A percentile compares a stretch with the other conserved stretches of the same genome.
These are phyloP conservation scores for Diplodia seriata DNA, from an alignment of 2,329 filamentous ascomycete species.

Conservation along the genomic window DNA sequence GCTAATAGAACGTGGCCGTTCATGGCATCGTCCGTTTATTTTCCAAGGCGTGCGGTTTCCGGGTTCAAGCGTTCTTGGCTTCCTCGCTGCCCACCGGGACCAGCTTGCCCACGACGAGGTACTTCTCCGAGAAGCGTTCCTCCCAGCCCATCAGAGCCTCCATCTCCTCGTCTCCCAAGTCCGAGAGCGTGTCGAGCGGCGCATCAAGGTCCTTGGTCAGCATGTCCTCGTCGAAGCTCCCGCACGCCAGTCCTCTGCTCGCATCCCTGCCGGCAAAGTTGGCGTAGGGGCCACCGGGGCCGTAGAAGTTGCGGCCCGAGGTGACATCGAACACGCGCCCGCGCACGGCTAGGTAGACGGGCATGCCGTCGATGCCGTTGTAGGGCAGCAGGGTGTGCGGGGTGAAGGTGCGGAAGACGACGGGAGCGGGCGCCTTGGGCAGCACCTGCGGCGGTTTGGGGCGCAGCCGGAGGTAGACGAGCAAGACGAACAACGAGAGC, in stretches of 20 bases:
- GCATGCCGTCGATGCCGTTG: conserved; percentile 75
- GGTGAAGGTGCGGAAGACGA: conserved; percentile 87
- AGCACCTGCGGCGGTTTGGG: conserved; percentile 60
- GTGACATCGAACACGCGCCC: conserved; percentile 92
- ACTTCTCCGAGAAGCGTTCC: conserved; percentile 91
- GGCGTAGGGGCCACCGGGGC: conserved; percentile 90
- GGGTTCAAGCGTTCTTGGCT: conserved; percentile 50
- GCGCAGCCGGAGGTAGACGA: conserved; percentile 66
- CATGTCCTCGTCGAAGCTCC: conserved; percentile 95
- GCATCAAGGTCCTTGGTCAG: conserved; percentile 88
- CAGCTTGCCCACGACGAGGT: conserved; percentile 88
- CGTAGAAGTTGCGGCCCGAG: conserved; percentile 90
- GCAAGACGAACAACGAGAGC: conserved; percentile 62
- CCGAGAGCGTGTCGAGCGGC: conserved; percentile 77
- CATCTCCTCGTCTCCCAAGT: conserved; percentile 75
- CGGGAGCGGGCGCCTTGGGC: conserved; percentile 67
- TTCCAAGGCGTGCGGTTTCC: background rate
- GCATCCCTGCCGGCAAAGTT: conserved; percentile 97
- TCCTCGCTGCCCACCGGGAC: conserved; percentile 69
- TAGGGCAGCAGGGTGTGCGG: conserved; percentile 82
- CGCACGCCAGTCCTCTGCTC: conserved; percentile 82
- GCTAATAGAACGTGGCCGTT: background rate
- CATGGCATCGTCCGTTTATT: background rate
- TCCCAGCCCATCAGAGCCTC: conserved; percentile 91
- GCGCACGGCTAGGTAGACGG: conserved; percentile 90